These are phyloP conservation scores for Chaetomium tenue DNA, from an alignment of 495 filamentous ascomycete species.

Conservation along the genomic window DNA sequence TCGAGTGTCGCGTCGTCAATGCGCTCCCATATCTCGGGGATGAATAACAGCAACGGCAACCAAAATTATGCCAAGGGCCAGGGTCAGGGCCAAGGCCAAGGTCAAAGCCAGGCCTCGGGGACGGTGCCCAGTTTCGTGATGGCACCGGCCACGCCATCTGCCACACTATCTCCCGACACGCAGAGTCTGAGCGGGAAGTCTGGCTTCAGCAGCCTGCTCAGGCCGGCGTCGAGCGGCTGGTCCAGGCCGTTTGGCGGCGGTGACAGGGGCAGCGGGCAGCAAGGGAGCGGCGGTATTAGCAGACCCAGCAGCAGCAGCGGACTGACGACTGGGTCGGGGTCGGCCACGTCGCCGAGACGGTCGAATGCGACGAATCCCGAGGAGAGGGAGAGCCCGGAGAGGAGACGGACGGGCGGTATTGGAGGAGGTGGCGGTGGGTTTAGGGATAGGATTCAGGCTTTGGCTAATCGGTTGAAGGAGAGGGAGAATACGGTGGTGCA, in stretches of 20 bases:
- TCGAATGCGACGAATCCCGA: not conserved
- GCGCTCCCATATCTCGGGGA: slow-evolving; percentile 38
- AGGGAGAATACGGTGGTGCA: slow-evolving; percentile 27
- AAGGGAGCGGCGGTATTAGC: not conserved
- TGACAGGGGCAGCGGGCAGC: slow-evolving; percentile 1
- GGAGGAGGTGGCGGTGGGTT: slow-evolving; percentile 35
- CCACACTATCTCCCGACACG: slow-evolving; percentile 19
- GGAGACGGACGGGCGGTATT: slow-evolving; percentile 29
- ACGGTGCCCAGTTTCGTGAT: slow-evolving; percentile 41
- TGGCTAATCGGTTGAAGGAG: slow-evolving; percentile 41
- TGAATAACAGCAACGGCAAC: not conserved
- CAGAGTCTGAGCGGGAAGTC: slow-evolving; percentile 1
- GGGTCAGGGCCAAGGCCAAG: not conserved
- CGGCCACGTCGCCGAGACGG: not conserved
- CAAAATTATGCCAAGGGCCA: not conserved
- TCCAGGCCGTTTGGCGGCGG: slow-evolving; percentile 31
- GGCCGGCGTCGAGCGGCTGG: slow-evolving; percentile 35
- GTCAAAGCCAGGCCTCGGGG: slow-evolving; percentile 23
- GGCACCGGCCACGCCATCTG: slow-evolving; percentile 41
- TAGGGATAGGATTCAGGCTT: slow-evolving; percentile 41
- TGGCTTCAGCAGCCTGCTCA: slow-evolving; percentile 24
- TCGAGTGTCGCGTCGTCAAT: slow-evolving; percentile 47
- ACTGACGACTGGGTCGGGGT: not conserved
- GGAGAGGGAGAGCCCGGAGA: slow-evolving; percentile 17
- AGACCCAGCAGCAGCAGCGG: slow-evolving; percentile 30